Percentiles rank a stretch among this genome's conserved stretches.
phyloP scores from a whole-genome alignment of 495 filamentous ascomycete species.

The Geoglossum glabrum region DNA sequence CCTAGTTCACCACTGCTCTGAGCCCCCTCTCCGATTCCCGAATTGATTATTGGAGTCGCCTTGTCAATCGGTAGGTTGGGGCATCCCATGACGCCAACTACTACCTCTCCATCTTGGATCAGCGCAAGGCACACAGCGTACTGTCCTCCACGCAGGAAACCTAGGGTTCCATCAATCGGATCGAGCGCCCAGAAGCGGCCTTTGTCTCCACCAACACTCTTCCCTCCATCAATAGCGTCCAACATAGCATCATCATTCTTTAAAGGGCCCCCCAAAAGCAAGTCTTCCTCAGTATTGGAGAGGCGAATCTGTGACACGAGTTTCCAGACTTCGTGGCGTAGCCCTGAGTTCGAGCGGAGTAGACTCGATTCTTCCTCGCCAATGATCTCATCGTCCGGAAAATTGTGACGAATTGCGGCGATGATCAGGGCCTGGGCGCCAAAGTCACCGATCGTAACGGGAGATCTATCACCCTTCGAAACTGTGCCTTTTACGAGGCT shows the following conservation, averaged over 20 bases:
- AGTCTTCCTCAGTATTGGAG: slow-evolving; percentile 43
- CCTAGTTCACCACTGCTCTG: slow-evolving; percentile 48
- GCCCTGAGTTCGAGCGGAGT: slow-evolving; percentile 42
- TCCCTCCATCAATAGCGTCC: slow-evolving; percentile 64
- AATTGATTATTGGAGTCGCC: slow-evolving; percentile 35
- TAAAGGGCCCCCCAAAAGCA: slow-evolving; percentile 52
- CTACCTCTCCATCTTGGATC: slow-evolving; percentile 85
- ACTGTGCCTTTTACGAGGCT: slow-evolving; percentile 82
- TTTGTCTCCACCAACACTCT: slow-evolving; percentile 52
- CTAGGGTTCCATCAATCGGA: slow-evolving; percentile 94
- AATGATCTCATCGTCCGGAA: slow-evolving; percentile 79
- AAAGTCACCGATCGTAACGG: slow-evolving; percentile 94
- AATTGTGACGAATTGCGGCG: slow-evolving; percentile 65
- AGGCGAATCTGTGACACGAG: slow-evolving; percentile 53
- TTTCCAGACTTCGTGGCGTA: slow-evolving; percentile 62
- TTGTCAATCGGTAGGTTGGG: slow-evolving; percentile 85
- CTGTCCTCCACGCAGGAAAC: slow-evolving; percentile 91
- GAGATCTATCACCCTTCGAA: slow-evolving; percentile 84
- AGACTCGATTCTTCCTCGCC: slow-evolving; percentile 81
- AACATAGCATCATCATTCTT: slow-evolving; percentile 56
- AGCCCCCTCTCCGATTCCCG: slow-evolving; percentile 45
- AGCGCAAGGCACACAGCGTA: slow-evolving; percentile 89
- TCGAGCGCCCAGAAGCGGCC: slow-evolving; percentile 94
- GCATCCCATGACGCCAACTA: slow-evolving; percentile 82
- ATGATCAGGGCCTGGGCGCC: slow-evolving; percentile 95